Percentiles rank a stretch among this genome's conserved stretches.
These are phyloP conservation scores for Trichoderma sp. DNA, from an alignment of 2,329 filamentous ascomycete genomes.

Conservation along the genomic window DNA sequence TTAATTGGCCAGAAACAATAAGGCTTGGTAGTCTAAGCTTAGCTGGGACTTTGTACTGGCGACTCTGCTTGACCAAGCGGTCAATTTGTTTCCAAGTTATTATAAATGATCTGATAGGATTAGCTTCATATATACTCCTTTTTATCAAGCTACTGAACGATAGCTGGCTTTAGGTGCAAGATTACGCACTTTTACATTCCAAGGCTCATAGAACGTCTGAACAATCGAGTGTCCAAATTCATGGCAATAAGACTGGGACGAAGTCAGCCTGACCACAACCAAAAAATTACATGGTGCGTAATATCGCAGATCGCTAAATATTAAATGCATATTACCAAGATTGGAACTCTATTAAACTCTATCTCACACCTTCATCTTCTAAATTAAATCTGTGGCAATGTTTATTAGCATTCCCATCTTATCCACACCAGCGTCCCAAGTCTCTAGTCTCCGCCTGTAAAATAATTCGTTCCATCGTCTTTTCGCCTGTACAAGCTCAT, in stretches of 20 bases:
- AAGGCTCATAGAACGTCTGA: not conserved
- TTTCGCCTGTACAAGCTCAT: not conserved
- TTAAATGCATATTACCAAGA: too few relatives aligned
- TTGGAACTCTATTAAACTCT: too few relatives aligned
- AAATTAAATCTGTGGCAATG: not conserved
- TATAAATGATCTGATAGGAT: not conserved
- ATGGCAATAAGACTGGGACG: not conserved
- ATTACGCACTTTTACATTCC: not conserved
- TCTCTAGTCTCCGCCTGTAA: not conserved
- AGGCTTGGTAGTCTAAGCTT: too few relatives aligned
- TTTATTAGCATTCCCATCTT: not conserved
- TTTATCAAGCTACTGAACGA: not conserved
- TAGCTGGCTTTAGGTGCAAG: too few relatives aligned
- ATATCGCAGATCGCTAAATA: not conserved
- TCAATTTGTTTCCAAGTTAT: not conserved
- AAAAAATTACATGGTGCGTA: not conserved
- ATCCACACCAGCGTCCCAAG: not conserved
- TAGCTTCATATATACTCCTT: not conserved
- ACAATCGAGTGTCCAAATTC: not conserved
- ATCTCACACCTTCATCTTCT: not conserved
- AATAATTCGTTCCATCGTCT: not conserved
- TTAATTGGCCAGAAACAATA: constrained; percentile 19
- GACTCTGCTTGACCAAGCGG: not conserved
- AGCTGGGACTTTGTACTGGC: not conserved
- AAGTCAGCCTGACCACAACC: not conserved